phyloP scores from a whole-genome alignment of 2,329 filamentous ascomycete species.

The Hirsutella rhossiliensis region DNA sequence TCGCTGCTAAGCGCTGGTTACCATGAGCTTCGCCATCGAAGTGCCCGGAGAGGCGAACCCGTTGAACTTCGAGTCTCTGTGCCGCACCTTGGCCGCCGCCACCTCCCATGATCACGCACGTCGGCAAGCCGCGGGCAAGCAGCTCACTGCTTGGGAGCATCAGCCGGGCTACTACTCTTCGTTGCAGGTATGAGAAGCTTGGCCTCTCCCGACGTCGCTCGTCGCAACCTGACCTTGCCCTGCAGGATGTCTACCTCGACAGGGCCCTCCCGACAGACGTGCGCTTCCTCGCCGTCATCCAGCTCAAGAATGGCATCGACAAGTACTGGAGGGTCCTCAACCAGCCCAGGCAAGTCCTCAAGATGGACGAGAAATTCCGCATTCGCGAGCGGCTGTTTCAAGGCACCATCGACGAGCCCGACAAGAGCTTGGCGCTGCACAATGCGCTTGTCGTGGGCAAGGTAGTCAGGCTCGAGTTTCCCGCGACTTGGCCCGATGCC shows the following conservation, averaged over 20 bases:
- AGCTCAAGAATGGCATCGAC: slow-evolving; percentile 94
- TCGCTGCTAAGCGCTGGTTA: slow-evolving; percentile 7
- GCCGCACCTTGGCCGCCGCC: slow-evolving; percentile 50
- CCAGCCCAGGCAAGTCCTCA: slow-evolving; percentile 48
- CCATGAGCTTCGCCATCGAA: slow-evolving; percentile 64
- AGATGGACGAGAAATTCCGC: slow-evolving; percentile 60
- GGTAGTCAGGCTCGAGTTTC: slow-evolving; percentile 81
- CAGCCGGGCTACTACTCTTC: slow-evolving; percentile 54
- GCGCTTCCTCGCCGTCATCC: slow-evolving; percentile 82
- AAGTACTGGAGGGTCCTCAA: slow-evolving; percentile 73
- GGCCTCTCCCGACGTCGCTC: neutral
- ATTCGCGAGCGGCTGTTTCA: slow-evolving; percentile 68
- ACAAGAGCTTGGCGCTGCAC: slow-evolving; percentile 67
- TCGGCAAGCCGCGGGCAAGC: slow-evolving; percentile 55
- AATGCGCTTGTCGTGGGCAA: slow-evolving; percentile 84
- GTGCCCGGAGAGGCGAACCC: slow-evolving; percentile 72
- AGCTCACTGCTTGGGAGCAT: slow-evolving; percentile 61
- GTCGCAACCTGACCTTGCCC: neutral
- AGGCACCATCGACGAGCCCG: slow-evolving; percentile 65
- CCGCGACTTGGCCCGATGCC: slow-evolving; percentile 66
- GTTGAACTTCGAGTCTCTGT: slow-evolving; percentile 50
- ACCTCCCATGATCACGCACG: slow-evolving; percentile 49
- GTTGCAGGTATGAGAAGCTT: slow-evolving; percentile 43
- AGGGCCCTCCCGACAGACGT: slow-evolving; percentile 63
- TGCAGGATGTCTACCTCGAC: slow-evolving; percentile 69